Conservation (phyloP, 1,284 basidiomycete species). For the Ustilago tritici region DNA sequence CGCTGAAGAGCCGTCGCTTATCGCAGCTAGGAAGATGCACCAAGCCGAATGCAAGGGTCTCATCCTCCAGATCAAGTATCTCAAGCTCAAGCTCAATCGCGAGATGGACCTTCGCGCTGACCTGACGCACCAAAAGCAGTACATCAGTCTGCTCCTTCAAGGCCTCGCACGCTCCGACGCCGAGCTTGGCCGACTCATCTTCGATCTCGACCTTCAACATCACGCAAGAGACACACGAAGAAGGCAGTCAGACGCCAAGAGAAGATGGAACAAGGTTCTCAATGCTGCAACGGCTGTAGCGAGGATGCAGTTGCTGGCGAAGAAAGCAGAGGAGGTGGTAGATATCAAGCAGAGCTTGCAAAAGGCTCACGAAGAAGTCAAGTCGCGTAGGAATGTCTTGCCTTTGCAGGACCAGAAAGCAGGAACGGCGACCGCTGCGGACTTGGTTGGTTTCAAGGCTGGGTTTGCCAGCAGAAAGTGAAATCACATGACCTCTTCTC, state of each 20-base stretch:
- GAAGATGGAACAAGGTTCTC: constrained; percentile 35
- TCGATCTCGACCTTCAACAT: constrained; percentile 39
- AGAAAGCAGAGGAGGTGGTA: constrained; percentile 8
- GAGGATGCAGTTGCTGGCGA: constrained; percentile 30
- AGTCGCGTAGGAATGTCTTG: constrained; percentile 16
- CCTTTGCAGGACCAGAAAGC: constrained; percentile 8
- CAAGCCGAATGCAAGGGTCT: constrained; percentile 87
- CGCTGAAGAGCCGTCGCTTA: constrained; percentile 23
- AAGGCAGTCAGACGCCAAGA: constrained; percentile 8
- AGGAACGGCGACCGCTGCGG: background rate
- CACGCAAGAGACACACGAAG: constrained; percentile 10
- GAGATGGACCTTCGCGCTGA: constrained; percentile 85
- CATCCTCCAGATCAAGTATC: constrained; percentile 86
- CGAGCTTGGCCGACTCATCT: constrained; percentile 30
- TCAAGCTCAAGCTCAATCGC: constrained; percentile 89
- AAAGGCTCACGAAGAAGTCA: constrained; percentile 37
- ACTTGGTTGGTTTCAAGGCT: constrained; percentile 7
- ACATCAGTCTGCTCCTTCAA: constrained; percentile 41
- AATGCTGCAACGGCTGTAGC: constrained; percentile 27
- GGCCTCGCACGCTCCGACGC: constrained; percentile 31
- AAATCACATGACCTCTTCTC: background rate
- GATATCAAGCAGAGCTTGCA: constrained; percentile 32
- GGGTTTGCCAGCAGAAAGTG: constrained; percentile 7
- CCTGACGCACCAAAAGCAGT: constrained; percentile 82
- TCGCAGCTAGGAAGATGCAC: constrained; percentile 72